Evolutionary conservation across 331 rosid genomes (phyloP), one percentile per base, ranked within the genome.

Genomic region (Rhamnella rubrinervis): DNA sequence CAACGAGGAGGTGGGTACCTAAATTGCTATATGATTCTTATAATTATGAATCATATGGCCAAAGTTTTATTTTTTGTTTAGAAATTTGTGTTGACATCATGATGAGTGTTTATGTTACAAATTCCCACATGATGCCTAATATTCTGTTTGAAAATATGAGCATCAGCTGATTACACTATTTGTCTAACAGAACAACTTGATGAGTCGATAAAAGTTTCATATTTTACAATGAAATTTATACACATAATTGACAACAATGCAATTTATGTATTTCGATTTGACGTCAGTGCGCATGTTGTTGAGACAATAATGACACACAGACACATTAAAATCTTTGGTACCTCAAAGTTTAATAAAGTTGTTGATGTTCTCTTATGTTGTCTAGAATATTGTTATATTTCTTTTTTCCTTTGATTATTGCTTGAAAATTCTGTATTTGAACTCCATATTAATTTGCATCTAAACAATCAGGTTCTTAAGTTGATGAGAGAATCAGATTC

Each of bases 401-500:
- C 1, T 21, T 25, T 65, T 51, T 19, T 50, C 44, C 15, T 13
- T 46, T 65, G 19, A 21, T 50, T 46, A 25, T 51, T 67, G 17
- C 28, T 41, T 59, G 55, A 37, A 35, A 7, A 7, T 57, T 11
- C 8, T 39, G 9, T 38, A 19, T 17, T 25, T 28, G 11, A 59
- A 59, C 26, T 44, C 13, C 49, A 1, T 2, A 59, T 28, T 59
- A 55, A 4, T 21, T 65, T 64, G 13, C 49, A 8, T 61, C 51
- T 35, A 11, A 7, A 65, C 35, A 65, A 61, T 72, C 81, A 95
- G 99, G 99, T 95, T 68, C 97, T 95, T 61, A 86, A 85, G 78
- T 96, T 97, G 75, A 87, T 95, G 97, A 79, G 80, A 82, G 95
- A 89, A 75, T 95, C 99, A 70, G 96, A 86, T 81, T 95, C 99